phyloP scores from a whole-genome alignment of 2,329 filamentous ascomycete genomes.

The Cladophialophora carrionii region DNA sequence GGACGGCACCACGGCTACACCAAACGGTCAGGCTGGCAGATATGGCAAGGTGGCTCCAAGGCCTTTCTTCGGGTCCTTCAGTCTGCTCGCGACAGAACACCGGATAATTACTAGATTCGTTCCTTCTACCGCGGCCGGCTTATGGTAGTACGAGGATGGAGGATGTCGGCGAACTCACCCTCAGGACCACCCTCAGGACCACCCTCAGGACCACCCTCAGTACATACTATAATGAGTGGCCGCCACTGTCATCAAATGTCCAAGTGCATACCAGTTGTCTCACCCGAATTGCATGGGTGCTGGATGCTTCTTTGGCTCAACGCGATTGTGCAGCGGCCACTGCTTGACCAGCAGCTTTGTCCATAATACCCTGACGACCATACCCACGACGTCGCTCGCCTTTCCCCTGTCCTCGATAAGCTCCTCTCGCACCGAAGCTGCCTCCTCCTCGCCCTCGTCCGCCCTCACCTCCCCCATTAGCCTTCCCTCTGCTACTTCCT shows the following conservation, averaged over 20 bases:
- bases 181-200: no score
- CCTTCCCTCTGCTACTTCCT: constrained; percentile 34
- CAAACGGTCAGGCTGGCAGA: neutral
- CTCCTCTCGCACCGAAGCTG: constrained; percentile 26
- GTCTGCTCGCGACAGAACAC: neutral
- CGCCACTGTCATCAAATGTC: neutral
- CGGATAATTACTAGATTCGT: neutral
- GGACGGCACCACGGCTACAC: neutral
- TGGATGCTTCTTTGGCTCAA: neutral
- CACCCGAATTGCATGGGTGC: neutral
- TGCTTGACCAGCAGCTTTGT: constrained; percentile 19
- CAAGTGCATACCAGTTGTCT: neutral
- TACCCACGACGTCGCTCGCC: constrained; percentile 20
- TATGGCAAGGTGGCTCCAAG: neutral
- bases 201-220: no score
- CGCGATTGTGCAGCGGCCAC: neutral
- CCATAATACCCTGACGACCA: constrained; percentile 32
- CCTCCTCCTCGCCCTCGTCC: constrained; percentile 32
- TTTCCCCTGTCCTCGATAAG: constrained; percentile 33
- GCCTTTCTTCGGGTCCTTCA: neutral
- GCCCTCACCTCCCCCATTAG: constrained; percentile 26
- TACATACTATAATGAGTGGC: neutral
- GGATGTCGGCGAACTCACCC: neutral
- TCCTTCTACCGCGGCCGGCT: neutral
- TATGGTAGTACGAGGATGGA: neutral